phyloP scores from a whole-genome alignment of 1,284 basidiomycete genomes.

The Sphaerobolus stellatus region DNA sequence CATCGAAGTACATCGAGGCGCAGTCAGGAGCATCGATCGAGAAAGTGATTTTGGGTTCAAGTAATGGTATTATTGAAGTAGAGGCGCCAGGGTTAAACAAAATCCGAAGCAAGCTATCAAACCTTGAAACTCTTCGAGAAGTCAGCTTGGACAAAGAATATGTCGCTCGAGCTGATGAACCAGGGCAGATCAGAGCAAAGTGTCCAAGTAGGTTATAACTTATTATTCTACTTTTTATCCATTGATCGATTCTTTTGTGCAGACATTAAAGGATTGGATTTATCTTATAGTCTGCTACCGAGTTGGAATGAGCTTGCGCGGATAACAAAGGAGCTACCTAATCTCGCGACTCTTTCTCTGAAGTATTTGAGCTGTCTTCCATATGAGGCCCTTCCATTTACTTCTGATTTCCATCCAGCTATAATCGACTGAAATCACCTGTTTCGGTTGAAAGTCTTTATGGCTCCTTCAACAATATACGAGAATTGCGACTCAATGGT shows the following conservation, averaged over 20 bases:
- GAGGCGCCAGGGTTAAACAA: slow-evolving; percentile 84
- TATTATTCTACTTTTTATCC: slow-evolving; percentile 18
- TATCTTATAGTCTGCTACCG: slow-evolving; percentile 77
- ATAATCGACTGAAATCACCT: slow-evolving; percentile 9
- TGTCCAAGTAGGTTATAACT: slow-evolving; percentile 64
- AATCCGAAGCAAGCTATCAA: slow-evolving; percentile 68
- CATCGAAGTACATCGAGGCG: slow-evolving; percentile 71
- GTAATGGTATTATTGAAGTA: slow-evolving; percentile 78
- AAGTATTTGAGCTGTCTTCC: slow-evolving; percentile 53
- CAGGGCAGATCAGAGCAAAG: slow-evolving; percentile 53
- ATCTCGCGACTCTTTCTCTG: slow-evolving; percentile 67
- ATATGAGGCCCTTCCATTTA: slow-evolving; percentile 25
- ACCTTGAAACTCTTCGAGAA: slow-evolving; percentile 68
- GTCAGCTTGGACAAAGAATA: slow-evolving; percentile 74
- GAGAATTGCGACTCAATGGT: slow-evolving; percentile 74
- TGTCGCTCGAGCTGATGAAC: slow-evolving; percentile 56
- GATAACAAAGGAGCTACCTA: slow-evolving; percentile 64
- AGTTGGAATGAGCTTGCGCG: slow-evolving; percentile 69
- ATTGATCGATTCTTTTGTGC: slow-evolving; percentile 20
- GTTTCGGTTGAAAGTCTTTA: neutral
- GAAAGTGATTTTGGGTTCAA: slow-evolving; percentile 75
- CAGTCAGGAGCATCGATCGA: slow-evolving; percentile 56
- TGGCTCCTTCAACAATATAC: slow-evolving; percentile 52
- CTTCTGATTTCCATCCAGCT: slow-evolving; percentile 9
- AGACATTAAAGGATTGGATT: slow-evolving; percentile 80